These are phyloP conservation scores for Teratosphaeriaceae sp. DNA, from an alignment of 2,329 filamentous ascomycete species.

Conservation along the genomic window DNA sequence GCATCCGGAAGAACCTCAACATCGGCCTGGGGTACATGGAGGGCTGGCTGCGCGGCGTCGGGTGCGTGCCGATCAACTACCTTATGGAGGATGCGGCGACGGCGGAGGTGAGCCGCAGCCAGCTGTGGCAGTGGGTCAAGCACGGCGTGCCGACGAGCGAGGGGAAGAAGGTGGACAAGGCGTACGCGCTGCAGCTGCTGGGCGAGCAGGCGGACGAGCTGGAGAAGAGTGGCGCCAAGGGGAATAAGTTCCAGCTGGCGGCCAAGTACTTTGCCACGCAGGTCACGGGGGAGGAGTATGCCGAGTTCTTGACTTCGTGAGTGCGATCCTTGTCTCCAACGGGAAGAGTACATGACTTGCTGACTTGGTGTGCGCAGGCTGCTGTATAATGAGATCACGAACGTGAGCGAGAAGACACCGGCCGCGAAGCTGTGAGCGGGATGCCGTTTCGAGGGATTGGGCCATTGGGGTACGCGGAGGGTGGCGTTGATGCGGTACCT, in stretches of 20 bases:
- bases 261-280: constrained; percentile 89
- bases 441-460: background rate
- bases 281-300: constrained; percentile 95
- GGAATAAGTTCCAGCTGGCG: constrained; percentile 86
- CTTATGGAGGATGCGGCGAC: constrained; percentile 98
- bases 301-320: constrained; percentile 86
- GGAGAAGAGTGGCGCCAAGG: constrained; percentile 66
- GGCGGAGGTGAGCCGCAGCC: constrained; percentile 86
- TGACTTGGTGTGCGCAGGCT: constrained; percentile 51
- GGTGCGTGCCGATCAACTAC: constrained; percentile 96
- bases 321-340: constrained; percentile 30
- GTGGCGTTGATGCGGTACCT: too few relatives aligned
- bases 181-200: constrained; percentile 78
- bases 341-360: background rate
- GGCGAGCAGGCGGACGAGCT: constrained; percentile 78
- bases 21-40: constrained; percentile 99
- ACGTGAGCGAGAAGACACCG: constrained; percentile 57
- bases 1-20: constrained; percentile 95
- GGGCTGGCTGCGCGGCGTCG: constrained; percentile 89
- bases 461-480: too few relatives aligned
- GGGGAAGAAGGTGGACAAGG: constrained; percentile 89
- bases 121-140: constrained; percentile 94
- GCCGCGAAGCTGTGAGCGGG: constrained; percentile 36
- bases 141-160: constrained; percentile 70
- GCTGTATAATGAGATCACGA: constrained; percentile 82